Percentiles rank a stretch among this genome's conserved stretches.
phyloP scores from a whole-genome alignment of 257 asterid species.

The Thymus quinquecostatus region DNA sequence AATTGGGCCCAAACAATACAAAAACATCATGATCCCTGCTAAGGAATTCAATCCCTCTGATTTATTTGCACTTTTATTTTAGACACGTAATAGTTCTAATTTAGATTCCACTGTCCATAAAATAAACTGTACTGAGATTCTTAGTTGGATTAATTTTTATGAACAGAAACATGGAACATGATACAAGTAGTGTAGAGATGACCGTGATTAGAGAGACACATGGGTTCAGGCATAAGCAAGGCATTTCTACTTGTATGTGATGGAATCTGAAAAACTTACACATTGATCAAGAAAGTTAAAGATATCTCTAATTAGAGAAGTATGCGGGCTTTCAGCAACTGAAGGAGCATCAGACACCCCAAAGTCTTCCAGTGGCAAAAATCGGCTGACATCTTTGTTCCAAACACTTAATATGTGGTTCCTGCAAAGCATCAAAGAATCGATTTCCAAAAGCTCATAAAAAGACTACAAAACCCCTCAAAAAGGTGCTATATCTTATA shows the following conservation, averaged over 20 bases:
- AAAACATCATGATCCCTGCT: background rate
- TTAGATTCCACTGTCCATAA: constrained; percentile 2
- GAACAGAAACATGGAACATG: constrained; percentile 13
- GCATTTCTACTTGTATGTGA: constrained; percentile 16
- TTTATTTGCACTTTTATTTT: constrained; percentile 5
- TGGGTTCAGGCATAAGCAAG: constrained; percentile 9
- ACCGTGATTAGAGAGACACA: background rate
- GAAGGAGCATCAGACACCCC: constrained; percentile 63
- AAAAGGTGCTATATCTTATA: constrained; percentile 16
- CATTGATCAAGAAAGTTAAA: constrained; percentile 86
- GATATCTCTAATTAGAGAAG: constrained; percentile 73
- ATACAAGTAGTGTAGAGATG: background rate
- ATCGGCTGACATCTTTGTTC: constrained; percentile 92
- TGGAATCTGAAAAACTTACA: constrained; percentile 57
- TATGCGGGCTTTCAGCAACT: constrained; percentile 58
- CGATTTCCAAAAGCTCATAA: constrained; percentile 30
- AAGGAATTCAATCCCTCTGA: constrained; percentile 7
- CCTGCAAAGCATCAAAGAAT: constrained; percentile 59
- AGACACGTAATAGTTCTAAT: constrained; percentile 9
- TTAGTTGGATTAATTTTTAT: background rate
- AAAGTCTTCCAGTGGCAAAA: constrained; percentile 77
- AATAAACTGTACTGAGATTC: background rate
- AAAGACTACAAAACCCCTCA: constrained; percentile 4
- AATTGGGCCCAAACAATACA: constrained; percentile 1
- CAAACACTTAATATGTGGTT: constrained; percentile 81